Percentiles rank a stretch among this genome's conserved stretches.
Evolutionary conservation across 1,284 basidiomycete species (phyloP).

Genomic region (Calocybe gambosa): DNA sequence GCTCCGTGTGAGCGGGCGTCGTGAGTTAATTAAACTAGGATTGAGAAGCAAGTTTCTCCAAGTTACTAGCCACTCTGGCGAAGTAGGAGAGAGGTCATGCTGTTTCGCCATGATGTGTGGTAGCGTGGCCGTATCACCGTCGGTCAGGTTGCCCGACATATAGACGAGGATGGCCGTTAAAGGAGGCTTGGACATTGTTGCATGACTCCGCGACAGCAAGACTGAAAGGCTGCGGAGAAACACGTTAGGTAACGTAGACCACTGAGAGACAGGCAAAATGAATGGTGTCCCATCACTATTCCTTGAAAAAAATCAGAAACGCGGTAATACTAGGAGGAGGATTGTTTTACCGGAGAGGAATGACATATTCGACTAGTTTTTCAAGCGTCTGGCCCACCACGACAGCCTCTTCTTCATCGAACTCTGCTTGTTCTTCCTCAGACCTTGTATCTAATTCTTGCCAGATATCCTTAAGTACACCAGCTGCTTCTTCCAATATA

Average conservation of each 20-base stretch:
- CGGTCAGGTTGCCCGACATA: constrained; percentile 57
- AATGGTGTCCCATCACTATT: constrained; percentile 46
- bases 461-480: constrained; percentile 62
- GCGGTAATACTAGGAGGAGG: not conserved
- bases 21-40: constrained; percentile 36
- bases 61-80: constrained; percentile 59
- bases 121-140: constrained; percentile 54
- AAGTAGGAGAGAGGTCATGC: constrained; percentile 61
- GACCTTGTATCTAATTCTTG: constrained; percentile 59
- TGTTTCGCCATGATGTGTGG: constrained; percentile 56
- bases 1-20: constrained; percentile 48
- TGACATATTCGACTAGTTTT: constrained; percentile 51
- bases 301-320: constrained; percentile 27
- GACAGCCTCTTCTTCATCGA: constrained; percentile 61
- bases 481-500: constrained; percentile 62
- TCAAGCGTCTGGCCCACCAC: constrained; percentile 55
- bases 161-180: constrained; percentile 58
- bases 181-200: constrained; percentile 48
- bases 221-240: constrained; percentile 54
- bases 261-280: constrained; percentile 47
- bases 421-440: constrained; percentile 45
- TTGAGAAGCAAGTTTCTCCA: constrained; percentile 57
- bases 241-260: constrained; percentile 44
- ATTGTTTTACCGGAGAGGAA: constrained; percentile 41
- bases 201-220: constrained; percentile 56